Base-by-base conservation (phyloP, 768 basidiomycete genomes). In the Pisolithus albus region DNA sequence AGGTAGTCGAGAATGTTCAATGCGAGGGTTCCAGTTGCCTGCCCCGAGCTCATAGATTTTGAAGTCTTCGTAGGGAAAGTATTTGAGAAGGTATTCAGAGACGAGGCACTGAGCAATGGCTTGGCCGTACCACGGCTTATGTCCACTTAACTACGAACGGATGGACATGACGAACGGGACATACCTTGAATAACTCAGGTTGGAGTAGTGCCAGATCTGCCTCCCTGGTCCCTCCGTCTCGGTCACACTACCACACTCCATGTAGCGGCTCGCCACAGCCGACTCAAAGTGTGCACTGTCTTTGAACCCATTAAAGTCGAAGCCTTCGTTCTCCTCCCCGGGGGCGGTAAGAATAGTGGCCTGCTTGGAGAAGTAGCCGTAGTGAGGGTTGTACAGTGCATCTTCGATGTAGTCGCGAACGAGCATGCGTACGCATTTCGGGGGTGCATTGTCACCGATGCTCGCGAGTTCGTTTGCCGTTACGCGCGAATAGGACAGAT, bases 181-280 rank as follows among this genome's bases (percentile, higher is more conserved):
- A 32, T 52, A 94, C 96, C 82, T 94, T 92, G 76, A 99, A 97
- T 28, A 99, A 69, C 64, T 98, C 96, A 0, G 92, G 92, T 95
- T 0, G 96, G 96, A 1, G 96, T 99, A 69, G n/a, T 99, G 96
- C 96, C 96, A 99, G 49, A 99, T 73, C 70, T 99, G 95, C 61
- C 82, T 79, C 6, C 92, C 90, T 19, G 85, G 84, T 9, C 86
- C 87, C 36, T 81, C 75, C 52, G 69, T 70, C 56, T 71, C 75
- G n/a, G 56, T 61, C 59, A 83, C 78, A 28, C 72, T 69, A 15
- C 86, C 86, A 61, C 90, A 88, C 19, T 77, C 73, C 44, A 79
- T 76, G 64, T 97, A 98, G 57, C 82, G 78, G 57, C 72, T 70
- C 6, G 86, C 85, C n/a, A 97, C 80, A 56, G 82, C 80, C 49